Evolutionary conservation across 1,139 yeast genomes (phyloP).

Genomic region (Diutina ranongensis): DNA sequence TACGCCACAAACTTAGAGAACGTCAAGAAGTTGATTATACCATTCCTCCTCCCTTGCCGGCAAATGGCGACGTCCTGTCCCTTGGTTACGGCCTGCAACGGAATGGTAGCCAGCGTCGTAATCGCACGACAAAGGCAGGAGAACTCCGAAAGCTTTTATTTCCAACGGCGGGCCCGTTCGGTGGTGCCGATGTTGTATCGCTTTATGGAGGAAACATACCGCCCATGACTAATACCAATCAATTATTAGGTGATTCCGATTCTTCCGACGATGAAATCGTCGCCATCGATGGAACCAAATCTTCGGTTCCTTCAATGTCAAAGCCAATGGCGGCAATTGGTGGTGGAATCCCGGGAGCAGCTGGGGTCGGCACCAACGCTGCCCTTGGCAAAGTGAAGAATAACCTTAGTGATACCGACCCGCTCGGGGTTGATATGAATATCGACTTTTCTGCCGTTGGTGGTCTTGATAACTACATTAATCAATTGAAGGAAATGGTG

Average conservation of each 20-base stretch:
- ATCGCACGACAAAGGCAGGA: background rate
- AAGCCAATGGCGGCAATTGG: constrained; percentile 4
- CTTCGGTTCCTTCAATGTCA: background rate
- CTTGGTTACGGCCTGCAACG: constrained; percentile 12
- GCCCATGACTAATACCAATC: constrained; percentile 19
- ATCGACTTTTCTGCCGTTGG: constrained; percentile 88
- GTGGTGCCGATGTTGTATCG: constrained; percentile 79
- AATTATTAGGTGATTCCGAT: constrained; percentile 49
- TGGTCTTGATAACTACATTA: constrained; percentile 82
- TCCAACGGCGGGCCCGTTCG: constrained; percentile 97
- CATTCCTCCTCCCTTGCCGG: constrained; percentile 73
- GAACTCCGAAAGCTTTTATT: constrained; percentile 53
- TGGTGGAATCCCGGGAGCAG: background rate
- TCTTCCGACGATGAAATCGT: constrained; percentile 53
- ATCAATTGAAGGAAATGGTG: constrained; percentile 94
- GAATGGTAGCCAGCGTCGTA: background rate
- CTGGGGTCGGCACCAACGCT: constrained; percentile 1
- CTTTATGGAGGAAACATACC: constrained; percentile 61
- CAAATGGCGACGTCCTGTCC: constrained; percentile 25
- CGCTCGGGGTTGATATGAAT: constrained; percentile 86
- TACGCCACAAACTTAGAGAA: constrained; percentile 60
- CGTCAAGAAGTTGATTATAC: constrained; percentile 67
- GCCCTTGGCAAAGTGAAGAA: constrained; percentile 38
- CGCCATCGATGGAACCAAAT: constrained; percentile 3
- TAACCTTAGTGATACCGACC: constrained; percentile 84